Evolutionary conservation across 1,284 basidiomycete species (phyloP), one percentile per base, ranked within the genome.

Genomic region (Cryptococcus amylolentus): DNA sequence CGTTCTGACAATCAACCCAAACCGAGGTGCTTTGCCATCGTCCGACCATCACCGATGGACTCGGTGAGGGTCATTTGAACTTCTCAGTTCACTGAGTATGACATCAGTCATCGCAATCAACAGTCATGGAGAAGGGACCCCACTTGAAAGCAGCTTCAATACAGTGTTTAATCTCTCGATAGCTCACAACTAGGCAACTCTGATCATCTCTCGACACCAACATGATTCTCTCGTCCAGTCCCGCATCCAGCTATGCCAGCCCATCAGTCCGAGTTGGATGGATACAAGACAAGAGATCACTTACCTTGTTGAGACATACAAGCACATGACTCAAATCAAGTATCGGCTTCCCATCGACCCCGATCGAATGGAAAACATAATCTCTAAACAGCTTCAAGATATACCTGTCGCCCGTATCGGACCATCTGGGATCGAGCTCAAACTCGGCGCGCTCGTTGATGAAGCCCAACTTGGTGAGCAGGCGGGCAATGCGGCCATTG

Each of bases 371-470:
- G 79, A 99, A 99, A 44, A 98, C 93, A 70, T 91, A 94, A 78
- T 99, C 96, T 28, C 96, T 84, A 83, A 99, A 98, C 50, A 99
- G 84, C 81, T 96, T 97, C 81, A 98, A 84, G 68, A 98, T 91
- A 74, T 99, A 98, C 57, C 94, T 83, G 72, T 99, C 96, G 13
- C 96, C 96, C 2, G 95, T 97, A 74, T 98, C 96, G 8, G 93
- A 93, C 95, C 95, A 98, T 10, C 93, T 84, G 2, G 91, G 85
- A 71, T 98, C 95, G 52, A 90, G 87, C 51, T 95, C 91, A 69
- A 98, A 98, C 89, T 98, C 95, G 10, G 95, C 95, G 16, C 96
- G 84, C 74, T 99, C 96, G 76, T 98, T 97, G 80, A 99, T 97
- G 77, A 98, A 98, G 0, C 91, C 91, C 67, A 99, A 88, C 79